Percentiles rank a stretch among this genome's conserved stretches.
Conservation (phyloP, 805 yeast species). For the Metschnikowia similis region DNA sequence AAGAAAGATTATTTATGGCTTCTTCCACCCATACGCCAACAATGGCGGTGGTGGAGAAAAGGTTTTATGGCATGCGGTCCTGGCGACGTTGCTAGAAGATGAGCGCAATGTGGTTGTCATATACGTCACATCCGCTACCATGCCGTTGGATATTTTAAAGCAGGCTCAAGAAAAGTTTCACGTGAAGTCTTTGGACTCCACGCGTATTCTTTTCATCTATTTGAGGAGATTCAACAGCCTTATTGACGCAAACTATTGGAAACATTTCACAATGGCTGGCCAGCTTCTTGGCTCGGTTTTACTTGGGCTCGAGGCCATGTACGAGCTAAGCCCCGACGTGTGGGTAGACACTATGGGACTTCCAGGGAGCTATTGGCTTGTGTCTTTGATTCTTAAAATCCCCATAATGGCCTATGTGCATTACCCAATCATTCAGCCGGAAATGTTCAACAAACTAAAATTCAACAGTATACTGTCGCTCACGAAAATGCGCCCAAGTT, state of each 20-base stretch:
- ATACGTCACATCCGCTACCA: constrained; percentile 65
- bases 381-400: constrained; percentile 50
- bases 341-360: constrained; percentile 94
- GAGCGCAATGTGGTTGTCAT: constrained; percentile 55
- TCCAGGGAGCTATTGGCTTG: constrained; percentile 78
- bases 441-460: constrained; percentile 70
- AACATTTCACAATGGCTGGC: constrained; percentile 73
- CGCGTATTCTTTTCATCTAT: constrained; percentile 59
- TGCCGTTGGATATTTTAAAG: constrained; percentile 44
- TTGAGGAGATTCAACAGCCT: constrained; percentile 48
- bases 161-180: constrained; percentile 56
- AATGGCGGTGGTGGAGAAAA: constrained; percentile 99
- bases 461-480: constrained; percentile 18
- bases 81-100: constrained; percentile 53
- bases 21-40: constrained; percentile 92
- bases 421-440: constrained; percentile 85
- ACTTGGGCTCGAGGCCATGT: constrained; percentile 67
- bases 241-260: constrained; percentile 74
- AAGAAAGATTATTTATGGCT: constrained; percentile 61
- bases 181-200: constrained; percentile 40
- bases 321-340: constrained; percentile 73
- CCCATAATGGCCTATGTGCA: constrained; percentile 91
- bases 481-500: constrained; percentile 17
- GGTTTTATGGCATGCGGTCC: constrained; percentile 92
- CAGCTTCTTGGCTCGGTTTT: constrained; percentile 80